These are phyloP conservation scores for Verticillium longisporum DNA, from an alignment of 2,329 filamentous ascomycete genomes.

Conservation along the genomic window DNA sequence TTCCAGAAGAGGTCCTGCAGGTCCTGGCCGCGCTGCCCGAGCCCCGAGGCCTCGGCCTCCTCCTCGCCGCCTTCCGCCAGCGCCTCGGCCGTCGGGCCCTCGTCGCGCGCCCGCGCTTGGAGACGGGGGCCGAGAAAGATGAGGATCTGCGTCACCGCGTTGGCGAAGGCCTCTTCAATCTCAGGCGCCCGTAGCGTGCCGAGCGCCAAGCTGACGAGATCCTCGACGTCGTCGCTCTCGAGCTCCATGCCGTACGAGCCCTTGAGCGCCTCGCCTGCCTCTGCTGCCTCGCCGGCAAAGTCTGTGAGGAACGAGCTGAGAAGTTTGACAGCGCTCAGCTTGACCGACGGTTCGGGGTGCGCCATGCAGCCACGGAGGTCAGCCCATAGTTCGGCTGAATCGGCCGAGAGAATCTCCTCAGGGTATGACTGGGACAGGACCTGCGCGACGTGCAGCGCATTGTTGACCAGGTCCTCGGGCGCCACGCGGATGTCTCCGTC, in stretches of 20 bases:
- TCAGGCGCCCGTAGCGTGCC: constrained; percentile 51
- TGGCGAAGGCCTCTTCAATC: constrained; percentile 67
- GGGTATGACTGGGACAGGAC: constrained; percentile 64
- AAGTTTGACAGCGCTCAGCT: constrained; percentile 68
- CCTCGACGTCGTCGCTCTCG: constrained; percentile 55
- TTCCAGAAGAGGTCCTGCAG: constrained; percentile 74
- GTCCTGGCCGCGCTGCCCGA: constrained; percentile 21
- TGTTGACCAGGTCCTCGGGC: constrained; percentile 69
- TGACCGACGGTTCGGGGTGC: constrained; percentile 67
- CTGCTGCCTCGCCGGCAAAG: constrained; percentile 56
- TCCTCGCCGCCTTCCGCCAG: constrained; percentile 34
- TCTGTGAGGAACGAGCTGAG: constrained; percentile 74
- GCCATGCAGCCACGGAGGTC: constrained; percentile 62
- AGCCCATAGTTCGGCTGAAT: constrained; percentile 62
- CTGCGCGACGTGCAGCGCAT: constrained; percentile 61
- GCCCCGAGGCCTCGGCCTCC: constrained; percentile 21
- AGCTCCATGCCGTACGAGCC: constrained; percentile 68
- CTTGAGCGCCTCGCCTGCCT: constrained; percentile 51
- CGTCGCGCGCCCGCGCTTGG: constrained; percentile 18
- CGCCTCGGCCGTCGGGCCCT: constrained; percentile 29
- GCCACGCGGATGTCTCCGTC: constrained; percentile 44
- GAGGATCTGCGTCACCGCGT: constrained; percentile 73
- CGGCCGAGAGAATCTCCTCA: constrained; percentile 51
- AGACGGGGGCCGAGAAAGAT: constrained; percentile 67
- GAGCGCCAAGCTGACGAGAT: constrained; percentile 43